Base-by-base conservation (phyloP, 2,329 filamentous ascomycete genomes). In the Lasiodiplodia sp. region DNA sequence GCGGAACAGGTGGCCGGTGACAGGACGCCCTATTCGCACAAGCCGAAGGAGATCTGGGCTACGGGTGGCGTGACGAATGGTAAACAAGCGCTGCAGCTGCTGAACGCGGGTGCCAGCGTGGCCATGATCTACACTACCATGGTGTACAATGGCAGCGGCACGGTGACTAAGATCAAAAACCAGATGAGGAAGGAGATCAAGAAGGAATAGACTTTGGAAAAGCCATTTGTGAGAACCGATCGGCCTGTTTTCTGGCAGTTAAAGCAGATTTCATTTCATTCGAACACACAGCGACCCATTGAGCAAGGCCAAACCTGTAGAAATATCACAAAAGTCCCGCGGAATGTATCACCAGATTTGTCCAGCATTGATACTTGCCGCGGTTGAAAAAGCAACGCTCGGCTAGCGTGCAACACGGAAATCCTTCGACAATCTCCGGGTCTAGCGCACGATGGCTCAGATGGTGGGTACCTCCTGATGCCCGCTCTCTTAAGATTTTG, bases 41-140 rank as follows among this genome's bases (percentile, higher is more conserved):
- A 40, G 69, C 86, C 86, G 58, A 97, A 97, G 81, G 90, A 94
- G 65, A 91, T 99, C 70, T 98, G 98, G 77, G 95, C 95, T 0
- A 96, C 93, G 0, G 96, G 96, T 0, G 96, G 96, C 21, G 95
- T 99, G 76, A 96, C 92, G 1, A 95, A 91, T 72, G 96, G 96
- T 4, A 86, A 91, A 71, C 91, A 98, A 81, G 96, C 93, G 10
- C 83, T 92, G 16, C 86, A 92, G 80, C 88, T 95, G 7, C 84
- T 98, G 60, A 92, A 96, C 72, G 94, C 94, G 0, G 96, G 96
- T 10, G 96, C 96, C 0, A 95, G 91, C 73, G 90, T 96, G 16
- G 94, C 93, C 2, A 96, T 97, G 89, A 86, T 97, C 65, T 98
- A 98, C 79, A 99, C 96, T 0, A 91, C 88, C 4, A 79, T 92